phyloP scores from a whole-genome alignment of 371 early-diverging fungal genomes.

The Lichtheimia ornata region DNA sequence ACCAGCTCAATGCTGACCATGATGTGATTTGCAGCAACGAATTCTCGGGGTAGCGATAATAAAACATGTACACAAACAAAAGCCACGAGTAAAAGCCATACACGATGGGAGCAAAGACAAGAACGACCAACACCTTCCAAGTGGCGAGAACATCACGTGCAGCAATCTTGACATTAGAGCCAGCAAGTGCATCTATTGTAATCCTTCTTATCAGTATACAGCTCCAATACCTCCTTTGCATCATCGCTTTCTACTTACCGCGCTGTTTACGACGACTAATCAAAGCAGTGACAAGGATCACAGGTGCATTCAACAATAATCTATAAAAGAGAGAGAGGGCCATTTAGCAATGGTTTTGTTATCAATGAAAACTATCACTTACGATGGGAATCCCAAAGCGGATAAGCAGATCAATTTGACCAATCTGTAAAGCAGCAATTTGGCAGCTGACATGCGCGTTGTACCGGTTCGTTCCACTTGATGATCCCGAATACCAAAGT shows the following conservation, averaged over 20 bases:
- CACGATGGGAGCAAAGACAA: slow-evolving; percentile 62
- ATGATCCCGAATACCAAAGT: slow-evolving; percentile 85
- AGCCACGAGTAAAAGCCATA: slow-evolving; percentile 59
- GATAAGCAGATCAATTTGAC: slow-evolving; percentile 60
- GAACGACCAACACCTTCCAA: slow-evolving; percentile 79
- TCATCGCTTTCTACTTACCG: slow-evolving; percentile 23
- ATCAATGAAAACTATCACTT: slow-evolving; percentile 11
- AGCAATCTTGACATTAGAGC: slow-evolving; percentile 81
- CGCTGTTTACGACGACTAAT: slow-evolving; percentile 64
- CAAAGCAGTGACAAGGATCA: slow-evolving; percentile 54
- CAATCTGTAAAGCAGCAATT: slow-evolving; percentile 56
- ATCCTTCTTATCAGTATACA: neutral
- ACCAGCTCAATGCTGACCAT: slow-evolving; percentile 25
- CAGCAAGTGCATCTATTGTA: slow-evolving; percentile 68
- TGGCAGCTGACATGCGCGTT: slow-evolving; percentile 53
- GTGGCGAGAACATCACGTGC: slow-evolving; percentile 88
- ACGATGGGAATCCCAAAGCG: slow-evolving; percentile 69
- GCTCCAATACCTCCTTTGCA: neutral
- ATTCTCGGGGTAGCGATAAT: slow-evolving; percentile 10
- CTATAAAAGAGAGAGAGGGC: slow-evolving; percentile 31
- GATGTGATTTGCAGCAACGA: neutral
- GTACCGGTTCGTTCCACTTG: slow-evolving; percentile 75
- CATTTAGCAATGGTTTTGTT: neutral
- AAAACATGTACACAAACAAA: slow-evolving; percentile 23
- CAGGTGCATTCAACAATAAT: slow-evolving; percentile 63